Conservation (phyloP, 768 basidiomycete species). For the Lentinula sp. region DNA sequence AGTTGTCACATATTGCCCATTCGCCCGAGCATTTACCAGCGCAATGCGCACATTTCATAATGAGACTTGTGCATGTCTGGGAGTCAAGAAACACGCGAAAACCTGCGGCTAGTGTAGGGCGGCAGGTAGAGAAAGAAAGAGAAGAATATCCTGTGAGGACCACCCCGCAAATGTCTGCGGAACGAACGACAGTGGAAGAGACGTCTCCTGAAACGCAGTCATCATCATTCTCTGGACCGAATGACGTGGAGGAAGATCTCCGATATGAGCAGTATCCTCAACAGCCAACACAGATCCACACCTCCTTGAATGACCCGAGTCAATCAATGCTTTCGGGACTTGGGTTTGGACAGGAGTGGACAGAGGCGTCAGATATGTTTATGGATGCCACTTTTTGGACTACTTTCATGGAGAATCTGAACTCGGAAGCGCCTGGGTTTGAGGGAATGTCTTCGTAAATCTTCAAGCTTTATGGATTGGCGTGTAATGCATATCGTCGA, state of each 20-base stretch:
- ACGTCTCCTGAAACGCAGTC: background rate
- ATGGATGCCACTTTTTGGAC: conserved; percentile 38
- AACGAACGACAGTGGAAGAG: background rate
- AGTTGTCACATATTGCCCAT: conserved; percentile 24
- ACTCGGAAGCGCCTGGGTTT: background rate
- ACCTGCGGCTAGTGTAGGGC: background rate
- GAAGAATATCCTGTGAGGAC: background rate
- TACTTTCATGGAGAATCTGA: conserved; percentile 30
- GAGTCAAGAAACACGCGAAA: conserved; percentile 12
- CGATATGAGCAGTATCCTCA: background rate
- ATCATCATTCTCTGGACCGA: background rate
- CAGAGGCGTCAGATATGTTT: conserved; percentile 25
- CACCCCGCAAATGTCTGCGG: conserved; percentile 2
- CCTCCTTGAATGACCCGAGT: background rate
- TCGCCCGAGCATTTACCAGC: conserved; percentile 33
- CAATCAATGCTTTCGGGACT: conserved; percentile 1
- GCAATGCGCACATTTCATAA: conserved; percentile 35
- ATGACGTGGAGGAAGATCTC: background rate
- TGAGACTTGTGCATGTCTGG: conserved; percentile 22
- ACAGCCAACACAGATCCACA: background rate
- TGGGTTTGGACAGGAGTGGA: background rate
- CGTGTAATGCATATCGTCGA: no score
- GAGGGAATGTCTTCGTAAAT: conserved; percentile 1
- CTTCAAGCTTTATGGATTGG: background rate
- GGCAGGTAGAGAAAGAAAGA: background rate